Evolutionary conservation across 2,329 filamentous ascomycete species (phyloP).

Genomic region (Penicillium sp.): DNA sequence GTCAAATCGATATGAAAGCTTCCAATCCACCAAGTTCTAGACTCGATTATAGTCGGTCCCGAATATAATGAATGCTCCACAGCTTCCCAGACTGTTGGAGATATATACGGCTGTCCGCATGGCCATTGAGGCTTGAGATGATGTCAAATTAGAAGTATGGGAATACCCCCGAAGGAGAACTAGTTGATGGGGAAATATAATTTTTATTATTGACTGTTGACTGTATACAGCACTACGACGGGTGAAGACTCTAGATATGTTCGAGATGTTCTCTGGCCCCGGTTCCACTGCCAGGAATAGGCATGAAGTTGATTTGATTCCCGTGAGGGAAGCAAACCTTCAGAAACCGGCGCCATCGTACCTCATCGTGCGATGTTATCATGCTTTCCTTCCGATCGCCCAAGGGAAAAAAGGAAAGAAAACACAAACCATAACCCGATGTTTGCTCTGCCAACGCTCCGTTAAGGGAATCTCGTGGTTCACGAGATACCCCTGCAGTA

Average conservation of each 20-base stretch:
- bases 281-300: constrained; percentile 30
- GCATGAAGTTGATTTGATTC: constrained; percentile 6
- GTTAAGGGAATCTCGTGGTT: constrained; percentile 71
- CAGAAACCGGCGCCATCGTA: constrained; percentile 41
- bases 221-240: constrained; percentile 3
- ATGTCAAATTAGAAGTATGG: not conserved
- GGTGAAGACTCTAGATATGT: constrained; percentile 23
- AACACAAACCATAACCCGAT: constrained; percentile 25
- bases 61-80: not conserved
- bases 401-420: constrained; percentile 2
- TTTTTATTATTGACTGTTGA: constrained; percentile 1
- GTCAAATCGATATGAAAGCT: not conserved
- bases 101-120: not conserved
- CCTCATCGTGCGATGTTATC: constrained; percentile 22
- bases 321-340: constrained; percentile 10
- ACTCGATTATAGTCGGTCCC: not conserved
- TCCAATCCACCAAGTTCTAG: not conserved
- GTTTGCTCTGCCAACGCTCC: constrained; percentile 74
- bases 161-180: not conserved
- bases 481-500: constrained; percentile 70
- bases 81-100: not conserved
- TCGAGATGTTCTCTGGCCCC: constrained; percentile 43
- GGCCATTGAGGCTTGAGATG: not conserved
- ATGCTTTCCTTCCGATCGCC: not conserved
- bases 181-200: not conserved